phyloP scores from a whole-genome alignment of 2,329 filamentous ascomycete species.

The Pseudophaeomoniella oleicola region DNA sequence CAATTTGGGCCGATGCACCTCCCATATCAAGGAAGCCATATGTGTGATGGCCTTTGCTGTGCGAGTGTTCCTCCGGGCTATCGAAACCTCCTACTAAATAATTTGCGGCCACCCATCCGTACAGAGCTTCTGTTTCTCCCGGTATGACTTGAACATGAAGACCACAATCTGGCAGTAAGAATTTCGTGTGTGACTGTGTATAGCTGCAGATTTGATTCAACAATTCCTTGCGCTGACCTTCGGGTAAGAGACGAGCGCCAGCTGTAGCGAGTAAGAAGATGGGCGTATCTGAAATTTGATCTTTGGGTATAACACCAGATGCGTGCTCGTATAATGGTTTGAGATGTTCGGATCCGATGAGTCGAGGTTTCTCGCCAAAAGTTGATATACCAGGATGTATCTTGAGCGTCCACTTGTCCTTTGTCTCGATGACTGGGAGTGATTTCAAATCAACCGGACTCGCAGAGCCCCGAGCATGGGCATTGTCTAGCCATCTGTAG shows the following conservation, averaged over 20 bases:
- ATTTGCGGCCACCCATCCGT: conserved; percentile 95
- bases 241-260: conserved; percentile 75
- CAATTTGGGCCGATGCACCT: conserved; percentile 92
- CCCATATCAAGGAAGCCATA: conserved; percentile 99
- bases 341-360: conserved; percentile 71
- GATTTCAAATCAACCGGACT: conserved; percentile 45
- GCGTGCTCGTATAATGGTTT: conserved; percentile 70
- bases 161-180: conserved; percentile 78
- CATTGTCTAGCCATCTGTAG: conserved; percentile 79
- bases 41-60: conserved; percentile 80
- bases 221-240: conserved; percentile 56
- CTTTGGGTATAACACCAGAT: conserved; percentile 57
- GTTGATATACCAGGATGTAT: conserved; percentile 86
- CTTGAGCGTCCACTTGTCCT: conserved; percentile 84
- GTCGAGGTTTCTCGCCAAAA: conserved; percentile 62
- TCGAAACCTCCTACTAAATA: conserved; percentile 90
- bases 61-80: conserved; percentile 51
- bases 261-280: conserved; percentile 93
- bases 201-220: conserved; percentile 72
- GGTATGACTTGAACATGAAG: conserved; percentile 87
- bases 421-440: conserved; percentile 67
- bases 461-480: conserved; percentile 49
- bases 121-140: conserved; percentile 88
- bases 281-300: conserved; percentile 70
- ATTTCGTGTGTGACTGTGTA: conserved; percentile 59